phyloP scores from a whole-genome alignment of 192 early-diverging fungal species.

The Coemansia sp. region DNA sequence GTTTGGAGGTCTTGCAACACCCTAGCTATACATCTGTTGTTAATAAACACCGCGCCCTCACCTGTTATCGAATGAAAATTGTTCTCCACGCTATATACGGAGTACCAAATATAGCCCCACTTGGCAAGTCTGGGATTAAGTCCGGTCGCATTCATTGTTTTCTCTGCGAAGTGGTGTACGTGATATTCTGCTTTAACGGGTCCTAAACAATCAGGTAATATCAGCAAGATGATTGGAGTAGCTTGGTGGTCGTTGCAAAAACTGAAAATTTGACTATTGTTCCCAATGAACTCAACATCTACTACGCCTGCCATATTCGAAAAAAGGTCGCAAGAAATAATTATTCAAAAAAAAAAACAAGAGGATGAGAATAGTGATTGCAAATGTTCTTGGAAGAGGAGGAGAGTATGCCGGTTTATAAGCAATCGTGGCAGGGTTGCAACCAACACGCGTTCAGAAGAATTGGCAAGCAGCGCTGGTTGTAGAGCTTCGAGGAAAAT shows the following conservation, averaged over 20 bases:
- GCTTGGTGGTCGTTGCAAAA: background rate
- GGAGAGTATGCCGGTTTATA: background rate
- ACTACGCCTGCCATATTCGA: background rate
- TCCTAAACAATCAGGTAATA: background rate
- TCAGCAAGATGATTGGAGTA: background rate
- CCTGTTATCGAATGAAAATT: background rate
- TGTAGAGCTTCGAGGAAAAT: background rate
- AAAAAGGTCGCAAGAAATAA: background rate
- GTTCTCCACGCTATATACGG: background rate
- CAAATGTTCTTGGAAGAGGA: background rate
- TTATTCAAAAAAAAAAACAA: background rate
- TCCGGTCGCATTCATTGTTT: background rate
- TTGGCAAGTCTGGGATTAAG: background rate
- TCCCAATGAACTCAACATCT: background rate
- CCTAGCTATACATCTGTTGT: no score
- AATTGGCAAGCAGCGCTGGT: background rate
- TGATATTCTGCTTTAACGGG: background rate
- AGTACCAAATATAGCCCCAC: background rate
- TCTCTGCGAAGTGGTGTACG: background rate
- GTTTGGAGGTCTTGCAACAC: background rate
- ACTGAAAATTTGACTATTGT: background rate
- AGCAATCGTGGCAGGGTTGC: no score
- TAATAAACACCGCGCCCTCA: background rate
- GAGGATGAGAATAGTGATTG: background rate
- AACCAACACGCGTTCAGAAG: background rate